Evolutionary conservation across 1,139 yeast genomes (phyloP), one percentile per base, ranked within the genome.

Genomic region (Magnusiomyces fungicola): DNA sequence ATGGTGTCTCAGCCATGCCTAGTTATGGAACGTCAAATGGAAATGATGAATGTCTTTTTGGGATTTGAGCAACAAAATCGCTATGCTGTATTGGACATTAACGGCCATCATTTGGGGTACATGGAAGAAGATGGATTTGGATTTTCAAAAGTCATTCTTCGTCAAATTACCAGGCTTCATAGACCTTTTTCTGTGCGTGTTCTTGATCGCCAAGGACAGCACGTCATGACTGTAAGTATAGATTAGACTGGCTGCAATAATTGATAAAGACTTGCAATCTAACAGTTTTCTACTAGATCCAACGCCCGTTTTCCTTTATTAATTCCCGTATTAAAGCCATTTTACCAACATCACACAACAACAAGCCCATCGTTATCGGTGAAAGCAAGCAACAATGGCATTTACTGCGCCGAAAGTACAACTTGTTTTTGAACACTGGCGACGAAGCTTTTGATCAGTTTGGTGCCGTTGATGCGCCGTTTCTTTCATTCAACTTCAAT

Each of bases 381-480:
- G 97, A 90, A 62, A 78, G 88, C 30, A 80, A 84, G 6, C 97
- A 92, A 66, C 81, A 84, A 57, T 92, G 97, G 97, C 97, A 90
- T 69, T 70, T 83, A 47, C 89, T 96, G 96, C 77, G 97, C 62
- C 73, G 97, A 51, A 71, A 82, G 48, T 92, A 92, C 65, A 87
- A 89, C 61, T 70, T 92, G 56, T 92, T 85, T 53, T 50, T 63
- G 33, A 53, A 57, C 39, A 29, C 49, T 30, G 49, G 56, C 25
- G 44, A 56, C 12, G 73, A 75, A 23, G 74, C 70, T 29, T 82
- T 73, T 62, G 74, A 75, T 30, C 95, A 86, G 64, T 92, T 81
- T 69, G 97, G 96, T 21, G 76, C 73, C 14, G 82, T 92, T 43
- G 96, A 92, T 67, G 81, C 96, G 0, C 94, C 94, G 1, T 83